Percentiles rank a stretch among this genome's conserved stretches.
phyloP scores from a whole-genome alignment of 2,329 filamentous ascomycete species.

The Fusarium camptoceras region DNA sequence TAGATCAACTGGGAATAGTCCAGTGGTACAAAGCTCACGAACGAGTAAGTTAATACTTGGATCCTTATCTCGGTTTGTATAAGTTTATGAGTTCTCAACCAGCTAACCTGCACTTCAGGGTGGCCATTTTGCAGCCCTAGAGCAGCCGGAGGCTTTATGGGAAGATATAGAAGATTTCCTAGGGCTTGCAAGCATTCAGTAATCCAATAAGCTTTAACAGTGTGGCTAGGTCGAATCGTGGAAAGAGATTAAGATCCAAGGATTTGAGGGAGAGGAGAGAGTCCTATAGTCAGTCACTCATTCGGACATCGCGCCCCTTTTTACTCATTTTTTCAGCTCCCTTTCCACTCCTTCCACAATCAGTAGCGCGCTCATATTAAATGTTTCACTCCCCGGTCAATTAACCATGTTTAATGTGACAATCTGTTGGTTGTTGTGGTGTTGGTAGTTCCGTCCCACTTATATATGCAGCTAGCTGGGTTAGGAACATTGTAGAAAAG shows the following conservation, averaged over 20 bases:
- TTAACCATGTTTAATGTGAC: neutral
- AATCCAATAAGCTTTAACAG: accelerated
- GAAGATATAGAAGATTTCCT: too few species aligned
- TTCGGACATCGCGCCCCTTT: accelerated
- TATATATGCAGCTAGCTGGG: neutral
- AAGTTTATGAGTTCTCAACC: accelerated
- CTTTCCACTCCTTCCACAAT: neutral
- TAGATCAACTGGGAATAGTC: too few species aligned
- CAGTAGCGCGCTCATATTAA: accelerated
- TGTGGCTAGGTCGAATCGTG: accelerated
- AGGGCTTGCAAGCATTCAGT: accelerated
- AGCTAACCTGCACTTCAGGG: too few species aligned
- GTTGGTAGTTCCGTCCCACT: neutral
- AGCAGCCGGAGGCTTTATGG: too few species aligned
- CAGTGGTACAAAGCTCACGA: too few species aligned
- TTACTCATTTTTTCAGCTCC: neutral
- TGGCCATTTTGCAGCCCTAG: too few species aligned
- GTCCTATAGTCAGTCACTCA: accelerated
- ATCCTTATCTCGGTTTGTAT: too few species aligned
- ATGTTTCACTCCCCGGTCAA: neutral
- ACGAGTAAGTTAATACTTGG: accelerated
- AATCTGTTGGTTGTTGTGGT: neutral
- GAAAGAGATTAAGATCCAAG: too few species aligned
- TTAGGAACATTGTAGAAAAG: neutral
- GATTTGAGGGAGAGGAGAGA: neutral